A percentile compares a stretch with the other conserved stretches of the same genome.
Evolutionary conservation across 1,284 basidiomycete species (phyloP).

Genomic region (Cryptococcus depauperatus): DNA sequence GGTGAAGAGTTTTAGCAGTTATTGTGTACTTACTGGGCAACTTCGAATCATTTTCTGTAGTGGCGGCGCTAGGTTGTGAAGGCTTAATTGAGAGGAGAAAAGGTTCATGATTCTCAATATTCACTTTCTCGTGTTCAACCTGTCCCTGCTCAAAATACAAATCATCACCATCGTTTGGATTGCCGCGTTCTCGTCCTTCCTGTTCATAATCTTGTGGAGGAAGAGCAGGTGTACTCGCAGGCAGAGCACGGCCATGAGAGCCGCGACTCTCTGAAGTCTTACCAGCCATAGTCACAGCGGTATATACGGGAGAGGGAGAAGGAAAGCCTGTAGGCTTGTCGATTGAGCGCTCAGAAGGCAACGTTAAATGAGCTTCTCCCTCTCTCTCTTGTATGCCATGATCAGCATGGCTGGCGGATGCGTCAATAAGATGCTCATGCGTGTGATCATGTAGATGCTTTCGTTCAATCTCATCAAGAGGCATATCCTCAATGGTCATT

Average conservation of each 20-base stretch:
- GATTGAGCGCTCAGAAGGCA: conserved; percentile 9
- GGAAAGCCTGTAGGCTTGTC: conserved; percentile 19
- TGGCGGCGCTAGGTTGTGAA: too few relatives aligned
- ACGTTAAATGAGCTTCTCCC: conserved; percentile 15
- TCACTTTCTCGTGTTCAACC: conserved; percentile 13
- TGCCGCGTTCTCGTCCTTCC: conserved; percentile 24
- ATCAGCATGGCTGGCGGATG: conserved; percentile 6
- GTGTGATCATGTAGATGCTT: conserved; percentile 28
- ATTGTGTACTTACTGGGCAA: too few relatives aligned
- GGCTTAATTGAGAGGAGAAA: too few relatives aligned
- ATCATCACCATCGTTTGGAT: too few relatives aligned
- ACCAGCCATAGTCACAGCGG: not conserved
- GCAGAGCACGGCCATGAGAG: conserved; percentile 14
- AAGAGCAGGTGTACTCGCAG: conserved; percentile 14
- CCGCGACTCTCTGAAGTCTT: too few relatives aligned
- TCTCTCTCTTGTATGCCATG: conserved; percentile 15
- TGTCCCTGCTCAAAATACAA: conserved; percentile 5
- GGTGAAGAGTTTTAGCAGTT: too few relatives aligned
- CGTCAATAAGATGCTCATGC: conserved; percentile 5
- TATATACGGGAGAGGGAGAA: conserved; percentile 18
- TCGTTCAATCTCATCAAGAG: conserved; percentile 31
- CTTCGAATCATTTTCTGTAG: too few relatives aligned
- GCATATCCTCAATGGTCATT: conserved; percentile 15
- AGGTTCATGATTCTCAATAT: too few relatives aligned
- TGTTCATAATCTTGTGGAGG: conserved; percentile 26